Conservation (phyloP, 306 rosid species). For the Ormosia semicastrata region DNA sequence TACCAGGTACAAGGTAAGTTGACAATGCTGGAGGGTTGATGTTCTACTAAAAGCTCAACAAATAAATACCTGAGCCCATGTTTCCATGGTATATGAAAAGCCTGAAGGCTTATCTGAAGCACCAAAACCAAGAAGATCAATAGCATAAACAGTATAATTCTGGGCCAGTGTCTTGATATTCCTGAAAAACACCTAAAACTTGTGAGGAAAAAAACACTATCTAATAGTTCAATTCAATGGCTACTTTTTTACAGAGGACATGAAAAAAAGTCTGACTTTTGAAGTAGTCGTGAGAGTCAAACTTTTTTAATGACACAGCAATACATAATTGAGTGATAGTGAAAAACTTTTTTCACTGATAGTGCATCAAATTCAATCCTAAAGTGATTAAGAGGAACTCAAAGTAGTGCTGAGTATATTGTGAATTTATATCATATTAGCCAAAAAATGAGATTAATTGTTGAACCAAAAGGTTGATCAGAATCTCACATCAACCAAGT, state of each 20-base stretch:
- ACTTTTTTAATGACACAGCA: neutral
- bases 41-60: constrained; percentile 7
- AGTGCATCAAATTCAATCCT: neutral
- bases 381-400: neutral
- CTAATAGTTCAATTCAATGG: neutral
- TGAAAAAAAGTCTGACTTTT: neutral
- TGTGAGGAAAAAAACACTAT: neutral
- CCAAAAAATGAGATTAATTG: neutral
- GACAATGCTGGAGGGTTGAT: neutral
- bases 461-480: neutral
- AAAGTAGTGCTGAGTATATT: too few species aligned
- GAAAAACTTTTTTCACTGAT: neutral
- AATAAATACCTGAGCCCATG: constrained; percentile 73
- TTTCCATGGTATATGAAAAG: constrained; percentile 85
- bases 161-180: constrained; percentile 63
- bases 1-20: neutral
- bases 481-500: neutral
- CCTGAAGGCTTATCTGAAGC: constrained; percentile 84
- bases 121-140: constrained; percentile 96
- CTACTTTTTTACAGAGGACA: neutral
- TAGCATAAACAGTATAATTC: constrained; percentile 72
- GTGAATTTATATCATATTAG: neutral
- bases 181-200: constrained; percentile 39
- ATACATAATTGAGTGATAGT: neutral
- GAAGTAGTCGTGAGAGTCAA: neutral